These are phyloP conservation scores for Penicillium olsonii DNA, from an alignment of 2,329 filamentous ascomycete species.

Conservation along the genomic window DNA sequence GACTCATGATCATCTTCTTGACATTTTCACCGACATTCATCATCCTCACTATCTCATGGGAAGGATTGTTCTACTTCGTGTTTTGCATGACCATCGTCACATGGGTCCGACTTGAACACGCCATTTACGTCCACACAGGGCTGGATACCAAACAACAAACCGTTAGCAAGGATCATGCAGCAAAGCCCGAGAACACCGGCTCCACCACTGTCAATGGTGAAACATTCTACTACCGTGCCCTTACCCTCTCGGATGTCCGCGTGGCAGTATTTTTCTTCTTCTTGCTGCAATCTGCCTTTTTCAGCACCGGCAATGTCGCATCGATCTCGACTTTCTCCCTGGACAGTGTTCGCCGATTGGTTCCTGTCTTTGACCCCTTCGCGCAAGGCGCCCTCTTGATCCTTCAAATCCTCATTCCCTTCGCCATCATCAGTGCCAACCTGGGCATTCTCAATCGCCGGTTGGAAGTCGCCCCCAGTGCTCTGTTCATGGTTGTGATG, in stretches of 20 bases:
- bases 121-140: constrained; percentile 56
- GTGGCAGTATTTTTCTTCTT: constrained; percentile 94
- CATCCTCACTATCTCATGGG: constrained; percentile 95
- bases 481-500: constrained; percentile 93
- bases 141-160: constrained; percentile 10
- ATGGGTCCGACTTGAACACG: constrained; percentile 91
- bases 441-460: constrained; percentile 88
- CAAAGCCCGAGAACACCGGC: constrained; percentile 32
- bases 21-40: constrained; percentile 92
- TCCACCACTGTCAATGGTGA: constrained; percentile 35
- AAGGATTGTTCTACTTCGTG: constrained; percentile 91
- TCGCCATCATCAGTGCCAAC: constrained; percentile 87
- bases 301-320: constrained; percentile 94
- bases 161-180: constrained; percentile 27
- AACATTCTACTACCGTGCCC: constrained; percentile 58
- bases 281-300: constrained; percentile 92
- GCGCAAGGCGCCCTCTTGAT: constrained; percentile 84
- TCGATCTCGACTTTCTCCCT: constrained; percentile 92
- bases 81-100: constrained; percentile 80
- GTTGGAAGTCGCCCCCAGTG: constrained; percentile 80
- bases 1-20: constrained; percentile 84
- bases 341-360: constrained; percentile 81
- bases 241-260: constrained; percentile 80
- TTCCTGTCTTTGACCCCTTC: constrained; percentile 93
- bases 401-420: constrained; percentile 89